Percentiles rank a stretch among this genome's conserved stretches.
These are phyloP conservation scores for Yamadazyma tumulicola DNA, from an alignment of 805 yeast genomes.

Conservation along the genomic window DNA sequence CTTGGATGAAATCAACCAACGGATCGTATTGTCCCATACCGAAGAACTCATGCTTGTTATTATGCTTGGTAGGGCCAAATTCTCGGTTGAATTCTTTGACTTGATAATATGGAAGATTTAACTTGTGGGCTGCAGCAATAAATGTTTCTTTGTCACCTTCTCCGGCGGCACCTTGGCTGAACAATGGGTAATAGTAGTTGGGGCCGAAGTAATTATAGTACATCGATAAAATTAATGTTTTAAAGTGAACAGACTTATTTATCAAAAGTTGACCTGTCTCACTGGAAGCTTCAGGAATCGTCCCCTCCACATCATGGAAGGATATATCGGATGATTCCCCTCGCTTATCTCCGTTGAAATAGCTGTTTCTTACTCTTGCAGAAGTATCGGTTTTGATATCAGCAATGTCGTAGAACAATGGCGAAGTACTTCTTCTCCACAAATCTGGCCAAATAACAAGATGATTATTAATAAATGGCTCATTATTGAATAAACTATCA, in stretches of 20 bases:
- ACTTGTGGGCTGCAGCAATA: slow-evolving; percentile 38
- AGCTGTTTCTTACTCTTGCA: slow-evolving; percentile 22
- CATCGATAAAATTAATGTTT: slow-evolving; percentile 30
- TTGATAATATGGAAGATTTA: slow-evolving; percentile 34
- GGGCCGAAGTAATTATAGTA: slow-evolving; percentile 39
- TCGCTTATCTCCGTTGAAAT: slow-evolving; percentile 23
- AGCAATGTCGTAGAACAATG: slow-evolving; percentile 32
- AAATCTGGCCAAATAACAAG: slow-evolving; percentile 41
- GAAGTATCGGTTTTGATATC: slow-evolving; percentile 21
- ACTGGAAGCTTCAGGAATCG: slow-evolving; percentile 43
- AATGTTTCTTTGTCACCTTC: slow-evolving; percentile 44
- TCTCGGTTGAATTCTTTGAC: slow-evolving; percentile 35
- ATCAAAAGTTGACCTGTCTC: slow-evolving; percentile 40
- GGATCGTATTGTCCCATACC: slow-evolving; percentile 41
- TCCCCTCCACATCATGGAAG: slow-evolving; percentile 57
- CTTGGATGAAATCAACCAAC: slow-evolving; percentile 21
- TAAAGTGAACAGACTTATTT: slow-evolving; percentile 28
- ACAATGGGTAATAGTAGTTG: slow-evolving; percentile 32
- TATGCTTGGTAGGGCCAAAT: slow-evolving; percentile 29
- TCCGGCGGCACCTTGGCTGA: slow-evolving; percentile 41
- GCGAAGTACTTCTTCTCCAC: slow-evolving; percentile 41
- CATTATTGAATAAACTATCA: slow-evolving; percentile 30
- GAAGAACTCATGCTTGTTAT: slow-evolving; percentile 23
- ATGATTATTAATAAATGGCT: slow-evolving; percentile 26
- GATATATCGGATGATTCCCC: slow-evolving; percentile 20